Evolutionary conservation across 108 stramenopile species (phyloP).

Genomic region (Skeletonema costatum): DNA sequence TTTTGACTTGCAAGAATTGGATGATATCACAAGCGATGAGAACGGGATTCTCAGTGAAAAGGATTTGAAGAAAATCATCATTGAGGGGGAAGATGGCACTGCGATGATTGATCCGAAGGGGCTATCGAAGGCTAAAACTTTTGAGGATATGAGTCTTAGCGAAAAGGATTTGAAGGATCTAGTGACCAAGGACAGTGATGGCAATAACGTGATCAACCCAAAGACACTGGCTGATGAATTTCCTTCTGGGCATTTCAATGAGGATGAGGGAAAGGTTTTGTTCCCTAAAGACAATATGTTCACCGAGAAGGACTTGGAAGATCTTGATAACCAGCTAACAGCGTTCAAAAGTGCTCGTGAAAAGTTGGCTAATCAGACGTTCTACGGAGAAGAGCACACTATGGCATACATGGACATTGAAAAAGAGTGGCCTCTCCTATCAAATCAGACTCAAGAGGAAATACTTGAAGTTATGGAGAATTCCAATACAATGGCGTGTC

Average conservation of each 20-base stretch:
- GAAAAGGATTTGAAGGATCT: conserved; percentile 38
- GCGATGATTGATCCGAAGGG: conserved; percentile 24
- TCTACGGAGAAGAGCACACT: conserved; percentile 61
- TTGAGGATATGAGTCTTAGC: conserved; percentile 21
- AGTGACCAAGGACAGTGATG: background rate
- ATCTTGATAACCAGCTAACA: conserved; percentile 46
- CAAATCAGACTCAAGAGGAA: conserved; percentile 50
- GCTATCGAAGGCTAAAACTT: conserved; percentile 21
- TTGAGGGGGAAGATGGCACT: conserved; percentile 47
- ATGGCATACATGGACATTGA: conserved; percentile 53
- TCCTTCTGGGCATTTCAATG: conserved; percentile 25
- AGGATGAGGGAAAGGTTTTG: conserved; percentile 43
- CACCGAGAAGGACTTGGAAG: conserved; percentile 64
- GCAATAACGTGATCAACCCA: conserved; percentile 4
- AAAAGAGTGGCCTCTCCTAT: conserved; percentile 43
- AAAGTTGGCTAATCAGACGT: conserved; percentile 53
- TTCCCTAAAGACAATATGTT: conserved; percentile 46
- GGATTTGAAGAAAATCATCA: conserved; percentile 56
- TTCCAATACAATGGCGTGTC: conserved; percentile 52
- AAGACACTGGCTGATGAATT: conserved; percentile 57
- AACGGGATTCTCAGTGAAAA: conserved; percentile 37
- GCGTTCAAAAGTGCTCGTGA: conserved; percentile 58
- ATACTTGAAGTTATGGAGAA: conserved; percentile 54
- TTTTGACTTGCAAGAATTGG: conserved; percentile 24
- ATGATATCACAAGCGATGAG: conserved; percentile 18